Conservation (phyloP, 306 rosid genomes). For the Ochetophila trinervis region DNA sequence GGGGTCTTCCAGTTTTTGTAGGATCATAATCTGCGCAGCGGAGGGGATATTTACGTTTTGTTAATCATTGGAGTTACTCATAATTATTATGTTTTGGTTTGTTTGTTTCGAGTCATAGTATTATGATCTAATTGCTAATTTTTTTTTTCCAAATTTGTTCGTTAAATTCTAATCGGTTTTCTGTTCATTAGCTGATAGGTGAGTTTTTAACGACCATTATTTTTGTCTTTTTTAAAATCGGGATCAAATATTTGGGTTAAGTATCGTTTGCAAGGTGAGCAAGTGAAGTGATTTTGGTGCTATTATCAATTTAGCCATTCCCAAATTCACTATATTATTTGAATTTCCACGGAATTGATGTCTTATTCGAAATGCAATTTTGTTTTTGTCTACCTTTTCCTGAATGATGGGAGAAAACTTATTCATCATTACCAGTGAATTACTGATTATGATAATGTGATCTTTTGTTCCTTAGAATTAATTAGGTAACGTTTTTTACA, state of each 20-base stretch:
- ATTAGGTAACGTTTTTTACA: background rate
- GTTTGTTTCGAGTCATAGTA: background rate
- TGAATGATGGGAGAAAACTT: background rate
- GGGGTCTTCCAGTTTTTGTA: background rate
- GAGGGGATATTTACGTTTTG: background rate
- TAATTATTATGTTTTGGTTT: background rate
- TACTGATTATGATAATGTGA: background rate
- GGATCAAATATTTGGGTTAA: background rate
- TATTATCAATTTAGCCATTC: background rate
- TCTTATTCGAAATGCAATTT: background rate
- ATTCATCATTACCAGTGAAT: background rate
- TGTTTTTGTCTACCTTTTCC: background rate
- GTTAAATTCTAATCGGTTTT: background rate
- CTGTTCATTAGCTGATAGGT: background rate
- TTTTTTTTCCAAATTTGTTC: constrained; percentile 3
- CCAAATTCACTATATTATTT: background rate
- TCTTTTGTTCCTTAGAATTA: too few species aligned
- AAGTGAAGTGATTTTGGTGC: background rate
- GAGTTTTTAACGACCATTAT: background rate
- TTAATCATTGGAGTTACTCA: background rate
- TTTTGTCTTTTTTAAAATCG: background rate
- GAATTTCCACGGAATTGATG: background rate
- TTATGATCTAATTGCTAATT: constrained; percentile 21
- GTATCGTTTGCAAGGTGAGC: background rate
- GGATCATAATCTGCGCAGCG: background rate